Evolutionary conservation across 2,329 filamentous ascomycete genomes (phyloP), one percentile per base, ranked within the genome.

Genomic region (Fusarium nelsonii): DNA sequence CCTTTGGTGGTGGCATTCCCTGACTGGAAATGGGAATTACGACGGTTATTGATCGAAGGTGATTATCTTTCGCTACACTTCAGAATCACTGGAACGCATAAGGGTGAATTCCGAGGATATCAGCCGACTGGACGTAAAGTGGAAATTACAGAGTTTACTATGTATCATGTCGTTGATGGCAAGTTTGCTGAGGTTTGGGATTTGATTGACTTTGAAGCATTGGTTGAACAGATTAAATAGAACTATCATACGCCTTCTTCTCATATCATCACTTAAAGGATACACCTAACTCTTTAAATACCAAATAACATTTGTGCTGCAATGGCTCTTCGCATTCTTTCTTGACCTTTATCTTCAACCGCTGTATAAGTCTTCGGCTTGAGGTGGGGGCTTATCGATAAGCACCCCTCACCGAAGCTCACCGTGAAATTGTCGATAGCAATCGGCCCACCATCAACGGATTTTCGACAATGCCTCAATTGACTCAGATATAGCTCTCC

Each of bases 401-500:
- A 65, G 46, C 43, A 12, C 34, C 34, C 8, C 55, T 51, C 54
- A 64, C 54, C 54, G 54, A 68, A 43, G n/a, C 49, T 62, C 60
- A 62, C 60, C 57, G 14, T 45, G 28, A 59, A 53, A 63, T 71
- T 71, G 44, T 40, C 55, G 20, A 68, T 14, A 34, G 23, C 50
- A 39, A 69, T 71, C 68, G 69, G 26, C 71, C 71, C 71, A 74
- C 69, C 58, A 32, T 26, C 43, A 55, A 23, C 23, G 23, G 4
- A 43, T 37, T 32, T 51, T 68, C 55, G 15, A 56, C 57, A 66
- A 68, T 74, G 63, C 66, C 56, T 65, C 69, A 70, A 74, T 72
- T 68, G 52, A 48, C 53, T 8, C 58, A 49, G 63, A 49, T 46
- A 56, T 48, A 55, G 28, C 41, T n/a, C 33, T 26, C 1, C 20